Evolutionary conservation across 1,139 yeast genomes (phyloP), one percentile per base, ranked within the genome.

Genomic region (Debaryomyces sp.): DNA sequence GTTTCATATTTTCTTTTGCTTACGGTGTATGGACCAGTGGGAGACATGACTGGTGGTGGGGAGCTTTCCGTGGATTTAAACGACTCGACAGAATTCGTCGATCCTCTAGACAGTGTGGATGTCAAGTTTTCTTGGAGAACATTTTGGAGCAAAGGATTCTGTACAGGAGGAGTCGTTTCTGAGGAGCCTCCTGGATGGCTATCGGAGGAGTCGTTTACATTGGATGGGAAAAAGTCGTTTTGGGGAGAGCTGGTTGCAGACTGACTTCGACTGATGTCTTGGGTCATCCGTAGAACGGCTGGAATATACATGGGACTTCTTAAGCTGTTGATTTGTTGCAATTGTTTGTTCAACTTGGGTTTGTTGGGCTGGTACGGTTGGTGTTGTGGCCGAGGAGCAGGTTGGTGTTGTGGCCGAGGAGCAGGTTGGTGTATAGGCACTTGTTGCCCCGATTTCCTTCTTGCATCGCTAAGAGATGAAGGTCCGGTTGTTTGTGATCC

Each of bases 271-370:
- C 17, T 32, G 24, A 18, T 13, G 12, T 41, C 43, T n/a, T 21
- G 43, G 12, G 76, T 68, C 60, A 80, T 82, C 29, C 97, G 76
- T 47, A 92, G 73, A 6, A 91, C 98, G 0, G 97, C 97, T 0
- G 98, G 97, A 0, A 88, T 78, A 62, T 90, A 91, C 74, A 91
- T 73, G 6, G 97, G 97, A 58, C 88, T 85, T 60, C 91, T 81
- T 49, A 90, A 89, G 23, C 84, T 85, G 53, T 81, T 81, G 44
- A 86, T 81, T 55, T 85, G 90, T 59, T 82, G 79, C 35, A 76
- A 57, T 46, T 68, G 68, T 52, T 68, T 41, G 22, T 48, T 21
- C 41, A 36, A 18, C 39, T 49, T 29, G 44, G 45, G 44, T 24
- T 45, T 36, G 37, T 30, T 22, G 6, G 24, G 27, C 10, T 32